Percentiles rank a stretch among this genome's conserved stretches.
Evolutionary conservation across 495 filamentous ascomycete genomes (phyloP).

Genomic region (Annulohypoxylon bovei): DNA sequence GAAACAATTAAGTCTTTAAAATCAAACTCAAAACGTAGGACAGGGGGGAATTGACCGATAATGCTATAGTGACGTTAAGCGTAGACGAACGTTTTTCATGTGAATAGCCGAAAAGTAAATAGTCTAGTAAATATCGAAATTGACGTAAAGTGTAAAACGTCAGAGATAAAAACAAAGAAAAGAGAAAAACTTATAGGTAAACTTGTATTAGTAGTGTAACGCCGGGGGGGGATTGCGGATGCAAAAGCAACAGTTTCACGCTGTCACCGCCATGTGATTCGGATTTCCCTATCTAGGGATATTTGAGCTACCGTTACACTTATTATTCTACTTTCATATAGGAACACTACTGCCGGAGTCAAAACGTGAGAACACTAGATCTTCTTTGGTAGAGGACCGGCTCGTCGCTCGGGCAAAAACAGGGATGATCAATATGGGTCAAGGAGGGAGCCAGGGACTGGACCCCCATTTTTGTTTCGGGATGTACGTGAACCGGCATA

Average conservation of each 20-base stretch:
- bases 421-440: constrained; percentile 30
- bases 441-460: constrained; percentile 11
- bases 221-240: not conserved
- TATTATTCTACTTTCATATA: constrained; percentile 14
- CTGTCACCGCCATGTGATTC: constrained; percentile 24
- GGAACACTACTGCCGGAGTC: constrained; percentile 12
- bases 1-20: not conserved
- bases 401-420: constrained; percentile 13
- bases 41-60: not conserved
- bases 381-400: constrained; percentile 14
- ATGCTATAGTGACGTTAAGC: not conserved
- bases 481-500: constrained; percentile 7
- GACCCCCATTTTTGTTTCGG: constrained; percentile 31
- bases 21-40: not conserved
- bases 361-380: constrained; percentile 25
- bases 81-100: not conserved
- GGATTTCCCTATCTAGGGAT: constrained; percentile 1
- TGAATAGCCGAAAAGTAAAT: not conserved
- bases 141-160: not conserved
- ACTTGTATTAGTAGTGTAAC: constrained; percentile 1
- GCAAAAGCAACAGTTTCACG: constrained; percentile 28
- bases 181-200: not conserved
- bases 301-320: constrained; percentile 17
- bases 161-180: not conserved
- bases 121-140: not conserved